Evolutionary conservation across 768 basidiomycete species (phyloP).

Genomic region (Leccinum barrowsii): DNA sequence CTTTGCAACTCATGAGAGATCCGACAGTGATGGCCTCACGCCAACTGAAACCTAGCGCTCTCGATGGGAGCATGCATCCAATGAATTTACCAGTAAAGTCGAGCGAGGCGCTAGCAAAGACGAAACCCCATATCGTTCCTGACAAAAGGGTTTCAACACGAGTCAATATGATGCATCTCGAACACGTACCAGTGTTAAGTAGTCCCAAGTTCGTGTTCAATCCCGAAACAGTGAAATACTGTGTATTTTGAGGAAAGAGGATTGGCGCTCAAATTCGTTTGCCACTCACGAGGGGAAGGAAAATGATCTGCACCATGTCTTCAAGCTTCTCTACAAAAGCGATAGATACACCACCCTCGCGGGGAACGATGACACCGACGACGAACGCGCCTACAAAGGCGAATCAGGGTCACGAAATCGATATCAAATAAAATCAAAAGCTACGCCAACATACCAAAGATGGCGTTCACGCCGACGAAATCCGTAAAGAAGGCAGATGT

Average conservation of each 20-base stretch:
- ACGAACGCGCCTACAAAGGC: slow-evolving; percentile 67
- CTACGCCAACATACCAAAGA: slow-evolving; percentile 58
- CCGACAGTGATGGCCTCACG: slow-evolving; percentile 85
- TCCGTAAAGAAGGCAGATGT: slow-evolving; percentile 91
- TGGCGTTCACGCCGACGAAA: slow-evolving; percentile 89
- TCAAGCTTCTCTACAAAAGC: slow-evolving; percentile 89
- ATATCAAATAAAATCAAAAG: background rate
- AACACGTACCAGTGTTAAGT: slow-evolving; percentile 60
- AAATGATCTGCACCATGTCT: slow-evolving; percentile 88
- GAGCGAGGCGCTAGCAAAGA: slow-evolving; percentile 68
- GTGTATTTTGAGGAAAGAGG: slow-evolving; percentile 1
- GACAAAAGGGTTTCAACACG: background rate
- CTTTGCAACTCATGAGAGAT: slow-evolving; percentile 94
- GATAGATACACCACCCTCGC: slow-evolving; percentile 82
- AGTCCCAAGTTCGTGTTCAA: slow-evolving; percentile 88
- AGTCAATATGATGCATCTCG: background rate
- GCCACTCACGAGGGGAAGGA: slow-evolving; percentile 72
- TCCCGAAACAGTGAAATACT: slow-evolving; percentile 95
- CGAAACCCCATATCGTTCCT: slow-evolving; percentile 87
- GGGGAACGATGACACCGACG: slow-evolving; percentile 77
- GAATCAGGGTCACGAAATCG: background rate
- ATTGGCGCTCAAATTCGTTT: background rate
- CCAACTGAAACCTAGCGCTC: slow-evolving; percentile 67
- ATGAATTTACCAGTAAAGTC: slow-evolving; percentile 90
- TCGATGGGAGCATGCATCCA: slow-evolving; percentile 72